Evolutionary conservation across 2,329 filamentous ascomycete genomes (phyloP), one percentile per base, ranked within the genome.

Genomic region (Botrytis pseudocinerea): DNA sequence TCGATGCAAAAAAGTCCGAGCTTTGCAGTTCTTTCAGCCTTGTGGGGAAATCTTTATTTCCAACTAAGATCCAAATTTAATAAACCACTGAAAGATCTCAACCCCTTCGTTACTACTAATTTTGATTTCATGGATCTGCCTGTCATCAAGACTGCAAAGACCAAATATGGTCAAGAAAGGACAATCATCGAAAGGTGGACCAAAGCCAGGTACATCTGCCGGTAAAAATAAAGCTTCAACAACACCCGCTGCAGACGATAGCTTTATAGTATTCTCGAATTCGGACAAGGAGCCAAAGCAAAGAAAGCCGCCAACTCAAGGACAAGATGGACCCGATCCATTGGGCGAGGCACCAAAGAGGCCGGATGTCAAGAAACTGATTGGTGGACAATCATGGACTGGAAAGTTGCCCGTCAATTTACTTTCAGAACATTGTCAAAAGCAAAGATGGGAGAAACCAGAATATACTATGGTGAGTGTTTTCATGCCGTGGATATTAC

Each of bases 331-430:
- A 28, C 78, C 78, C 35, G 79, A 73, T 25, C 69, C 80, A 62
- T 51, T 76, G 42, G 80, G 79, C 59, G 80, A 82, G 71, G 77
- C 78, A 4, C 78, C 80, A 18, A 79, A 80, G 70, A 69, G 90
- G 77, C 89, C 88, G 22, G 90, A 90, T 2, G 87, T 88, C 62
- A 91, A 92, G 82, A 93, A 97, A 78, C 85, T 99, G 76, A 97
- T 99, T 80, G 96, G 94, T 60, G 96, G 96, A 66, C 90, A 94
- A 73, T 98, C 94, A 78, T 99, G 96, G 96, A 99, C 96, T 0
- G 96, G 96, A 59, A 99, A 99, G 82, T 85, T 99, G 46, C 96
- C 96, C 1, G 93, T 98, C 76, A 98, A 97, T 81, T 87, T 98
- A 79, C 88, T 98, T 76, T 93, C 93, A 51, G 96, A 98, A 85